Evolutionary conservation across 2,329 filamentous ascomycete genomes (phyloP).

Genomic region (Knufia fluminis): DNA sequence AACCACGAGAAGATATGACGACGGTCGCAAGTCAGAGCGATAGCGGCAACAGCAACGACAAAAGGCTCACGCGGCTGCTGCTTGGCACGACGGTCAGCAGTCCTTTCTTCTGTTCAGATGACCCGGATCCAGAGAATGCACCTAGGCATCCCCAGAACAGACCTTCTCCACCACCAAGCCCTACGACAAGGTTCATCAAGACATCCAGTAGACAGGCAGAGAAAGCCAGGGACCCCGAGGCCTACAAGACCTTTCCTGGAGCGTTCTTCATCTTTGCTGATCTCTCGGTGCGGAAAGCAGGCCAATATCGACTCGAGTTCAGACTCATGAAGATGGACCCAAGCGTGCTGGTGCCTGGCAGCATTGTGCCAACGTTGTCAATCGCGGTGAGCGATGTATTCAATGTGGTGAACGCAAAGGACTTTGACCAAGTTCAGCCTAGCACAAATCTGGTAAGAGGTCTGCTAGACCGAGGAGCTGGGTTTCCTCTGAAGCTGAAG

Average conservation of each 20-base stretch:
- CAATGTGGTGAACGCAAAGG: slow-evolving; percentile 23
- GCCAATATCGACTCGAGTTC: slow-evolving; percentile 38
- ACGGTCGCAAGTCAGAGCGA: slow-evolving; percentile 18
- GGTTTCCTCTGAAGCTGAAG: slow-evolving; percentile 23
- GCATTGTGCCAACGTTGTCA: slow-evolving; percentile 12
- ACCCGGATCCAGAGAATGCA: slow-evolving; percentile 36
- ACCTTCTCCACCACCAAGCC: slow-evolving; percentile 12
- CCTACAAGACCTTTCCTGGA: slow-evolving; percentile 25
- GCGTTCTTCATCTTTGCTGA: slow-evolving; percentile 42
- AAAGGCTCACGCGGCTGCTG: slow-evolving; percentile 17
- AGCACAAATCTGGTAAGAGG: slow-evolving; percentile 23
- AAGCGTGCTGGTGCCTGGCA: slow-evolving; percentile 9
- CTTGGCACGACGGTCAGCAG: slow-evolving; percentile 27
- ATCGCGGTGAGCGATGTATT: slow-evolving; percentile 18
- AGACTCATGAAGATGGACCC: slow-evolving; percentile 33
- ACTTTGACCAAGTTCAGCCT: slow-evolving; percentile 23
- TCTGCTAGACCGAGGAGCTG: slow-evolving; percentile 20
- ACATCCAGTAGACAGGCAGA: background rate
- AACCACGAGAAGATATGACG: slow-evolving; percentile 17
- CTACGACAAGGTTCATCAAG: slow-evolving; percentile 15
- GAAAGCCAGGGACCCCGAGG: slow-evolving; percentile 9
- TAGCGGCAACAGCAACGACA: slow-evolving; percentile 20
- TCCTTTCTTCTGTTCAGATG: slow-evolving; percentile 34
- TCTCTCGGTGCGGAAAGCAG: slow-evolving; percentile 38
- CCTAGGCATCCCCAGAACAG: slow-evolving; percentile 27